Percentiles rank a stretch among this genome's conserved stretches.
phyloP scores from a whole-genome alignment of 805 yeast species.

The Ogataea paradorogensis region DNA sequence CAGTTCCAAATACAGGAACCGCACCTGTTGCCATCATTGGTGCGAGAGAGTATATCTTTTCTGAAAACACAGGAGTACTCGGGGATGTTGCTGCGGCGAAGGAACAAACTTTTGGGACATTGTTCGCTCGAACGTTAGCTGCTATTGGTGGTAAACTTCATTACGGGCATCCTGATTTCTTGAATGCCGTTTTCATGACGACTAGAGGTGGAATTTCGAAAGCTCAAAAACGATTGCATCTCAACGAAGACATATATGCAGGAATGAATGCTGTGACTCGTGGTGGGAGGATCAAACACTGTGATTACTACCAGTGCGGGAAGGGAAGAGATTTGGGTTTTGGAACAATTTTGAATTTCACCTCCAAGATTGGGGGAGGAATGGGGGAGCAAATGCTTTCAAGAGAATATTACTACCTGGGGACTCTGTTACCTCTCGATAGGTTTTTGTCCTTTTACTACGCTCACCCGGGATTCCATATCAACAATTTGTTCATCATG shows the following conservation, averaged over 20 bases:
- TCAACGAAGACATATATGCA: constrained; percentile 94
- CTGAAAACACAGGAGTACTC: constrained; percentile 86
- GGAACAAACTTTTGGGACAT: constrained; percentile 94
- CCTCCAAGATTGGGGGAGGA: constrained; percentile 95
- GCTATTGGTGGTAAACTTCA: constrained; percentile 94
- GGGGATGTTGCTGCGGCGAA: constrained; percentile 98
- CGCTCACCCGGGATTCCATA: constrained; percentile 96
- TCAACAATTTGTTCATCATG: constrained; percentile 85
- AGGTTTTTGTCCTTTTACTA: constrained; percentile 89
- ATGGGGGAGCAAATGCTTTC: constrained; percentile 97
- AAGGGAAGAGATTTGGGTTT: constrained; percentile 96
- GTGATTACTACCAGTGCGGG: constrained; percentile 95
- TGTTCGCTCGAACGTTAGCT: constrained; percentile 89
- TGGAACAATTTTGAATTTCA: constrained; percentile 86
- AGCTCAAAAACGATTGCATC: constrained; percentile 89
- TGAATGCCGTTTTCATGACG: constrained; percentile 87
- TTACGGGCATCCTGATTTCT: constrained; percentile 95
- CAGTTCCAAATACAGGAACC: constrained; percentile 40
- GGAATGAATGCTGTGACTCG: constrained; percentile 88
- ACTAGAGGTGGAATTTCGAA: constrained; percentile 95
- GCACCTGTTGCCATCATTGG: constrained; percentile 88
- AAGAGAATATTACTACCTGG: constrained; percentile 86
- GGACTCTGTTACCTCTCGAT: constrained; percentile 86
- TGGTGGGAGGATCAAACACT: constrained; percentile 92
- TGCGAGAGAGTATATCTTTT: constrained; percentile 91